phyloP scores from a whole-genome alignment of 169 alveolate species.

The Eimeria maxima region DNA sequence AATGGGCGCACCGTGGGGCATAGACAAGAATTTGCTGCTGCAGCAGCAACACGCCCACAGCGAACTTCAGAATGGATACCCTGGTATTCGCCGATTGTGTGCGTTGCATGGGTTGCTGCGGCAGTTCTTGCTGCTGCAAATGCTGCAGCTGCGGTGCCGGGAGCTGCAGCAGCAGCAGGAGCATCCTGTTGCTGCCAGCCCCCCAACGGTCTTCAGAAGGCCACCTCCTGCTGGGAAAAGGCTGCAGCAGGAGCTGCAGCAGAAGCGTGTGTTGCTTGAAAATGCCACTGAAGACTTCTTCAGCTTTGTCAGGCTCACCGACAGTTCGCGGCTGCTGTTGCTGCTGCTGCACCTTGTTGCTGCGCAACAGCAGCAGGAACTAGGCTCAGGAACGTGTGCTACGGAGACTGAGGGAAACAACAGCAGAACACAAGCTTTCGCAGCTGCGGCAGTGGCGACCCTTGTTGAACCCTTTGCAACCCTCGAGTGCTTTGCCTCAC shows the following conservation, averaged over 20 bases:
- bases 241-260: slow-evolving; percentile 64
- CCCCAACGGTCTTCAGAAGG: not conserved
- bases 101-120: slow-evolving; percentile 66
- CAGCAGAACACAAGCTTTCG: not conserved
- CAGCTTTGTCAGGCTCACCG: slow-evolving; percentile 41
- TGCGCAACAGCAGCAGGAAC: slow-evolving; percentile 30
- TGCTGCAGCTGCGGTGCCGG: slow-evolving; percentile 57
- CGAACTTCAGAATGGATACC: not conserved
- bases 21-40: slow-evolving; percentile 38
- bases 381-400: not conserved
- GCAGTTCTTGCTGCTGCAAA: slow-evolving; percentile 43
- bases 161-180: slow-evolving; percentile 66
- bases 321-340: slow-evolving; percentile 48
- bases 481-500: not conserved
- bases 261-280: slow-evolving; percentile 10
- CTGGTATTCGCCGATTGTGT: slow-evolving; percentile 28
- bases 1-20: slow-evolving; percentile 41
- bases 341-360: slow-evolving; percentile 77
- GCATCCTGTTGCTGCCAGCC: not conserved
- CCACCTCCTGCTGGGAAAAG: not conserved
- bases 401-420: not conserved
- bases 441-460: slow-evolving; percentile 56
- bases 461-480: slow-evolving; percentile 52
- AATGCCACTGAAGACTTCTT: slow-evolving; percentile 32
- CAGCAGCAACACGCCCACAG: slow-evolving; percentile 39